Evolutionary conservation across 768 basidiomycete species (phyloP), one percentile per base, ranked within the genome.

Genomic region (Tulasnella calospora): DNA sequence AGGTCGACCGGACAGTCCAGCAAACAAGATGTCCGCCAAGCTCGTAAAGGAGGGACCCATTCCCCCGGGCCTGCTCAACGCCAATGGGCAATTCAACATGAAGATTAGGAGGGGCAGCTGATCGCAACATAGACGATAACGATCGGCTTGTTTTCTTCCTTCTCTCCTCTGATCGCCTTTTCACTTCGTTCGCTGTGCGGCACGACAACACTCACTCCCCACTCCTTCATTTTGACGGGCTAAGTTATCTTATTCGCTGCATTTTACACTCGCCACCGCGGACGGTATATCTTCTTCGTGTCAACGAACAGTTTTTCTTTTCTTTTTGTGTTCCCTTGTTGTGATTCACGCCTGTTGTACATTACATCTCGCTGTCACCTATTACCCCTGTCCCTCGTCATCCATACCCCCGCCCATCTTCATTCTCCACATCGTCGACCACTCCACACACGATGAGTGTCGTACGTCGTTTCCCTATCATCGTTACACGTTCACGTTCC

Each of bases 41-140:
- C 47, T 76, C n/a, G 36, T 76, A 8, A 76, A 35, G 41, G 55
- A 76, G 6, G 75, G 75, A 21, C 75, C 75, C 75, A 70, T 76
- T 17, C 75, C 75, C 6, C 75, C 75, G 15, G 75, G 75, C 55
- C 75, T 76, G 2, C 73, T 67, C 61, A 35, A 35, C 33, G 61
- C 61, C 61, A 67, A 67, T 17, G 61, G 61, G 9, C 61, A 67
- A 67, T 67, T 67, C 61, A 67, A 67, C 61, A 67, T 67, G 61
- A 67, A 67, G 61, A 67, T 67, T 67, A 27, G 61, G 61, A 67
- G 61, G 27, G 61, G 61, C n/a, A 61, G 57, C 57, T 61, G 23
- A n/a, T n/a, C 57, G 30, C 30, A 23, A 27, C 23, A 30, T 30
- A 17, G 5, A 27, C 57, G n/a, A 61, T 61, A 30, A 61, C 57